Base-by-base conservation (phyloP, 2,329 filamentous ascomycete genomes). In the Sclerotinia spermophila region DNA sequence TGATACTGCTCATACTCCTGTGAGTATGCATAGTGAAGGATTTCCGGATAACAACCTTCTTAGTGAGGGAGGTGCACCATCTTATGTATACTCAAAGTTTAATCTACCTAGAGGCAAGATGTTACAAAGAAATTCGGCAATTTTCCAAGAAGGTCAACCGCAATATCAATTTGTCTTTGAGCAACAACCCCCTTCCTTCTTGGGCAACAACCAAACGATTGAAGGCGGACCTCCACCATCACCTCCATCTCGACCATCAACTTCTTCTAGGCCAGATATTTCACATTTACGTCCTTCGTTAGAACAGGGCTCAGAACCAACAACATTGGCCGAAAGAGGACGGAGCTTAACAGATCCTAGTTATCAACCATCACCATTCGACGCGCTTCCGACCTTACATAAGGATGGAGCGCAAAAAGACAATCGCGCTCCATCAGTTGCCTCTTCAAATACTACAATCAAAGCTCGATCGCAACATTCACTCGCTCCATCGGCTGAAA, bases 71-170 rank as follows among this genome's bases (percentile, higher is more conserved):
- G 84, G 85, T 1, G 87, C 89, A 3, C 86, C 91, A 0, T 93
- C 94, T 0, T 97, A 97, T 79, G 92, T 92, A 24, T 96, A 97
- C 79, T 90, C 93, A 11, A 96, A 92, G 72, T 97, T 94, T 78
- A 84, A 87, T 1, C 84, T 98, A 42, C 95, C 96, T 1, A 88
- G 95, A 72, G 95, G 95, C 21, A 92, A 96, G 79, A 86, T 86
- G 45, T 81, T 96, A 10, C 90, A 96, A 72, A 86, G 93, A 71
- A 85, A 88, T 53, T 90, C 90, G 2, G 73, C 85, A 19, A 83
- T 89, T 19, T 86, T 89, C 71, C 82, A 85, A 17, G 88, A 90
- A 71, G 81, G 82, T 24, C 82, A 84, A 40, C 82, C 83, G 0
- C 82, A 80, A 33, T 79, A 84, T 3, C 85, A 89, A 71, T 89